phyloP scores from a whole-genome alignment of 331 rosid genomes.

The Rosa hybrid region DNA sequence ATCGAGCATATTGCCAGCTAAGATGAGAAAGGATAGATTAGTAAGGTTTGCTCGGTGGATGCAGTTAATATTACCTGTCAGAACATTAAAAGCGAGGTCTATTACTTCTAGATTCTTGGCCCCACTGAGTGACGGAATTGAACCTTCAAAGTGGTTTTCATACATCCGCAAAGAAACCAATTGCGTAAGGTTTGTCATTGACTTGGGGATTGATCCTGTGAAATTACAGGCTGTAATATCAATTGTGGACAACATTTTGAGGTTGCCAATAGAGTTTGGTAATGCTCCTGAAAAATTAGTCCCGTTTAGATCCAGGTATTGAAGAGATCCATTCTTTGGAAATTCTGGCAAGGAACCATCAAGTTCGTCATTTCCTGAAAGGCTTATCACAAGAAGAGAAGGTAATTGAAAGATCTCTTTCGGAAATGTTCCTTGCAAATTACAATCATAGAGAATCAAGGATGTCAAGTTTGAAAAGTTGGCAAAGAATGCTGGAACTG shows the following conservation, averaged over 20 bases:
- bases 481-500: background rate
- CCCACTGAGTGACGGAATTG: background rate
- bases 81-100: too few relatives aligned
- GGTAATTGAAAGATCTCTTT: background rate
- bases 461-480: background rate
- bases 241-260: background rate
- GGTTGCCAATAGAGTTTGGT: background rate
- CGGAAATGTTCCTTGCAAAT: background rate
- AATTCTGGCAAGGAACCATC: too few relatives aligned
- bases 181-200: background rate
- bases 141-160: background rate
- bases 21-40: background rate
- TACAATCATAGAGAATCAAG: accelerated
- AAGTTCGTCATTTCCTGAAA: too few relatives aligned
- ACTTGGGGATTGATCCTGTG: background rate
- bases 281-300: too few relatives aligned
- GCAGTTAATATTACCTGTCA: too few relatives aligned
- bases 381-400: too few relatives aligned
- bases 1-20: background rate
- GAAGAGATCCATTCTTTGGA: too few relatives aligned
- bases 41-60: too few relatives aligned
- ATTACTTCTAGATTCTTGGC: background rate
- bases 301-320: too few relatives aligned
- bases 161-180: background rate
- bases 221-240: background rate